These are phyloP conservation scores for Euphorbia schlechtendalii DNA, from an alignment of 441 rosid species.

Conservation along the genomic window DNA sequence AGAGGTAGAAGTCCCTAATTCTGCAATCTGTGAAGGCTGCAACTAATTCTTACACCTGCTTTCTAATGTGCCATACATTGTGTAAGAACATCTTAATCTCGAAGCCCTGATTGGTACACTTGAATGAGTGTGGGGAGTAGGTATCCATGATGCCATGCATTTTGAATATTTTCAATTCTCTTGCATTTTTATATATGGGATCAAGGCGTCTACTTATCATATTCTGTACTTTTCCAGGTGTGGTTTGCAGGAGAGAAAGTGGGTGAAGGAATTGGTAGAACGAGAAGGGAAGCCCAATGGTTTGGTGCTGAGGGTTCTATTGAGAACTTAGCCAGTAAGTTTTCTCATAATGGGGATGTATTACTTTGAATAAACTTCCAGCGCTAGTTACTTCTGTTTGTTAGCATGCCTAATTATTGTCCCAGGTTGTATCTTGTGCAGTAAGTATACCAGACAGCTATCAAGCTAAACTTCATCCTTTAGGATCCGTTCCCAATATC, in stretches of 20 bases:
- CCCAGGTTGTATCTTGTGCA: background rate
- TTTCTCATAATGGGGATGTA: constrained; percentile 7
- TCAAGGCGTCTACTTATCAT: constrained; percentile 16
- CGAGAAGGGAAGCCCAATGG: constrained; percentile 82
- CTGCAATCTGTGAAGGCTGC: too few relatives aligned
- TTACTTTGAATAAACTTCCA: constrained; percentile 1
- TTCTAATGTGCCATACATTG: too few relatives aligned
- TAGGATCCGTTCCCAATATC: background rate
- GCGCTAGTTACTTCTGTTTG: background rate
- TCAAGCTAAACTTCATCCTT: too few relatives aligned
- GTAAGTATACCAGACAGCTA: too few relatives aligned
- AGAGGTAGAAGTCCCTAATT: too few relatives aligned
- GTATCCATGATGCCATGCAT: background rate
- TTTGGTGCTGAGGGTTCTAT: constrained; percentile 82
- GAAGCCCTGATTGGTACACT: too few relatives aligned
- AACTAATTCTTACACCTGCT: too few relatives aligned
- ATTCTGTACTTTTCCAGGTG: constrained; percentile 43
- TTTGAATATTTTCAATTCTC: background rate
- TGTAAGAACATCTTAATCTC: background rate
- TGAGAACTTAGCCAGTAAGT: constrained; percentile 70
- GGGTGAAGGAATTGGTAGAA: constrained; percentile 79
- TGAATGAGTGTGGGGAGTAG: background rate
- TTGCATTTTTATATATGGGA: background rate
- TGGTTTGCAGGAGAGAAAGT: constrained; percentile 83
- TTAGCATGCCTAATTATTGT: constrained; percentile 9